phyloP scores from a whole-genome alignment of 371 early-diverging fungal species.

The Mucor racemosus region DNA sequence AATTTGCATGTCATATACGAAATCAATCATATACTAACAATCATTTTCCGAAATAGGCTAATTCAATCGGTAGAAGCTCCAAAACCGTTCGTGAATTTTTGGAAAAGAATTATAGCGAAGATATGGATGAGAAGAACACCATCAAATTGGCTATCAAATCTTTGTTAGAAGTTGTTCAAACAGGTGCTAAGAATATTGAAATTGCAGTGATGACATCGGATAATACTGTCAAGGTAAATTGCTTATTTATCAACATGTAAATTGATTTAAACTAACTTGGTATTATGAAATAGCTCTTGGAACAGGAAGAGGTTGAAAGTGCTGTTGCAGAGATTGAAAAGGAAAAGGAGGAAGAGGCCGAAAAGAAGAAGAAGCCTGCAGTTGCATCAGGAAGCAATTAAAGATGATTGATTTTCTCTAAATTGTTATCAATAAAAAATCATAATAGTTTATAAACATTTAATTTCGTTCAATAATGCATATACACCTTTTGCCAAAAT shows the following conservation, averaged over 20 bases:
- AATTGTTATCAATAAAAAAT: slow-evolving; percentile 11
- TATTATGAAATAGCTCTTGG: slow-evolving; percentile 60
- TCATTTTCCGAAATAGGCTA: slow-evolving; percentile 60
- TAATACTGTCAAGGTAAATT: slow-evolving; percentile 67
- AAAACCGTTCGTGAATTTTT: slow-evolving; percentile 97
- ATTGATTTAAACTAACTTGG: neutral
- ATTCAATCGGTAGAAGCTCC: slow-evolving; percentile 95
- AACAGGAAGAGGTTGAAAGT: slow-evolving; percentile 81
- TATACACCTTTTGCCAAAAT: too few relatives aligned
- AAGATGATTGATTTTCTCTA: neutral
- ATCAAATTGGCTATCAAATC: slow-evolving; percentile 93
- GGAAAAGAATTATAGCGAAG: slow-evolving; percentile 94
- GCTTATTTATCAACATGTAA: neutral
- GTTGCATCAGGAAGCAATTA: slow-evolving; percentile 41
- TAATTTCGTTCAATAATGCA: neutral
- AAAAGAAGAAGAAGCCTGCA: slow-evolving; percentile 69
- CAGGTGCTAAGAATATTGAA: slow-evolving; percentile 98
- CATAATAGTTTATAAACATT: neutral
- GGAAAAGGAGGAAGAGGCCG: slow-evolving; percentile 93
- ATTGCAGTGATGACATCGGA: slow-evolving; percentile 89
- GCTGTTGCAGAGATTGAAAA: slow-evolving; percentile 88
- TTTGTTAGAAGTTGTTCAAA: slow-evolving; percentile 97
- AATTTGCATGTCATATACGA: too few relatives aligned
- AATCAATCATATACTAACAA: too few relatives aligned
- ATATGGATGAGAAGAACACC: slow-evolving; percentile 78